These are phyloP conservation scores for Euptelea pleiosperma DNA, from an alignment of 164 flowering plant species.

Conservation along the genomic window DNA sequence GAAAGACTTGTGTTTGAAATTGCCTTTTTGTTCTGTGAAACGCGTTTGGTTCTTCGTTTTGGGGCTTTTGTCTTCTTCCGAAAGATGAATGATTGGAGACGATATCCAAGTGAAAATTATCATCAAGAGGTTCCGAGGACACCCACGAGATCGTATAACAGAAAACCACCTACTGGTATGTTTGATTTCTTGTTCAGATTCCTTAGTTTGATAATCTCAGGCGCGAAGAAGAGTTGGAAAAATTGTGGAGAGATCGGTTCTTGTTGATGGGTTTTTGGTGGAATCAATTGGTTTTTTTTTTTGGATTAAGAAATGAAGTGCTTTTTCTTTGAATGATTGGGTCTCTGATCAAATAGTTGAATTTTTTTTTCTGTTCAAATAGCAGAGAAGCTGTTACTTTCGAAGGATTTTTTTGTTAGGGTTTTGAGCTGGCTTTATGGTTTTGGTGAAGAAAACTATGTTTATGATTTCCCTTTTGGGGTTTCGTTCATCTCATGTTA, in stretches of 20 bases:
- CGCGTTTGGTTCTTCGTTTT: too few species aligned
- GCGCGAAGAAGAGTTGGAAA: too few species aligned
- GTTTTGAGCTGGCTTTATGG: too few species aligned
- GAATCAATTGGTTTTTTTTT: not conserved
- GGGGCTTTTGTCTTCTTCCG: not conserved
- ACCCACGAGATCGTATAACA: slow-evolving; percentile 10
- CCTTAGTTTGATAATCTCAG: not conserved
- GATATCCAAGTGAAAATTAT: slow-evolving; percentile 5
- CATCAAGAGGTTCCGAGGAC: not conserved
- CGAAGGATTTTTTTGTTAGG: not conserved
- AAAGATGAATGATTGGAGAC: slow-evolving; percentile 16
- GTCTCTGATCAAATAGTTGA: too few species aligned
- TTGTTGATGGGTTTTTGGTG: slow-evolving; percentile 4
- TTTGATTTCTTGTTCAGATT: not conserved
- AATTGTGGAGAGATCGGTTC: not conserved
- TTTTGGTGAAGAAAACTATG: too few species aligned
- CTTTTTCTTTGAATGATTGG: not conserved
- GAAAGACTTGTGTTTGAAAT: too few species aligned
- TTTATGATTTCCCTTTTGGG: too few species aligned
- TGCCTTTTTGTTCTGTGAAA: too few species aligned
- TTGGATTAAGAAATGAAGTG: not conserved
- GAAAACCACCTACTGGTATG: slow-evolving; percentile 23
- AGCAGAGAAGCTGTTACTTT: too few species aligned
- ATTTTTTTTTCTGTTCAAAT: too few species aligned
- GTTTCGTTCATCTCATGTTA: too few species aligned